A percentile compares a stretch with the other conserved stretches of the same genome.
These are phyloP conservation scores for Rheum nobile DNA, from an alignment of 148 eudicot genomes.

Conservation along the genomic window DNA sequence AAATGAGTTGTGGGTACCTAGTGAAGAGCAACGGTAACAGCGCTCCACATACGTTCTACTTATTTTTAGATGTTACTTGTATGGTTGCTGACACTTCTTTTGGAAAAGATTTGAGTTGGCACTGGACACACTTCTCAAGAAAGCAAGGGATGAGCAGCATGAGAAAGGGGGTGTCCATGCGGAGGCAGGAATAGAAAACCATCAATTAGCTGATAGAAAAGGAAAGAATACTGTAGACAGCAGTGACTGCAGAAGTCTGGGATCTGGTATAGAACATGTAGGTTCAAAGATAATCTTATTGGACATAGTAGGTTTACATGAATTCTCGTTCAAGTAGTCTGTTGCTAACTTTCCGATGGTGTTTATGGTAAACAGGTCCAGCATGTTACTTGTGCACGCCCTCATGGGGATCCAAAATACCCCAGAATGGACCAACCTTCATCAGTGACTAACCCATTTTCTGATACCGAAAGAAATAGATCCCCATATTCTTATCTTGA, in stretches of 20 bases:
- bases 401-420: conserved; percentile 33
- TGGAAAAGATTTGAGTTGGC: conserved; percentile 83
- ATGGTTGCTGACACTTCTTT: conserved; percentile 3
- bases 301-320: conserved; percentile 19
- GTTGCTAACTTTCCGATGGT: conserved; percentile 28
- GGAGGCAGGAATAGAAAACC: conserved; percentile 24
- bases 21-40: conserved; percentile 90
- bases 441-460: conserved; percentile 26
- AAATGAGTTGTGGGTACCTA: conserved; percentile 87
- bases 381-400: conserved; percentile 26
- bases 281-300: conserved; percentile 28
- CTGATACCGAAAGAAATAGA: conserved; percentile 34
- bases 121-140: conserved; percentile 53
- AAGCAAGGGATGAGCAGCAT: conserved; percentile 42
- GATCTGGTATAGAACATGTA: conserved; percentile 30
- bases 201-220: conserved; percentile 27
- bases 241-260: conserved; percentile 27
- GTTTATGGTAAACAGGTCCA: conserved; percentile 28
- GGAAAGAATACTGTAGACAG: conserved; percentile 33
- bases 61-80: conserved; percentile 3
- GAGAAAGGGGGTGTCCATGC: conserved; percentile 28
- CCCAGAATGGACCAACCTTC: conserved; percentile 32
- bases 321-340: conserved; percentile 24
- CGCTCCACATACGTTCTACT: background rate
- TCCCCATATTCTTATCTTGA: conserved; percentile 47